A percentile compares a stretch with the other conserved stretches of the same genome.
Evolutionary conservation across 768 basidiomycete species (phyloP).

Genomic region (Coprinopsis strossmayeri): DNA sequence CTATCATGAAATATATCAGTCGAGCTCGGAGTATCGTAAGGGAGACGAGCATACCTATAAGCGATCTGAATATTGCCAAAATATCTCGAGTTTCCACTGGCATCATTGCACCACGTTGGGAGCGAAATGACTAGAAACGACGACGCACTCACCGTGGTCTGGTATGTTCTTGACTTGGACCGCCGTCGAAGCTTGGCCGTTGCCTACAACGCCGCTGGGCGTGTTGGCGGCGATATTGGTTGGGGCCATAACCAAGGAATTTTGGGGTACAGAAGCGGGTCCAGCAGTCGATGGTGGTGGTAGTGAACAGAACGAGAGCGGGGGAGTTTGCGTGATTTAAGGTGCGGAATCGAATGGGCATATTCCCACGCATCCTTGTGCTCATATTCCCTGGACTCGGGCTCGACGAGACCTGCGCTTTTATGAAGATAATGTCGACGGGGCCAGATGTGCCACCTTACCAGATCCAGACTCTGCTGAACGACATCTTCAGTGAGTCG

Average conservation of each 20-base stretch:
- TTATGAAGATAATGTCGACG: slow-evolving; percentile 12
- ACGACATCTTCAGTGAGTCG: slow-evolving; percentile 22
- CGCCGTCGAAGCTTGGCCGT: slow-evolving; percentile 13
- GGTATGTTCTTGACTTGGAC: slow-evolving; percentile 47
- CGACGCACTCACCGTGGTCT: slow-evolving; percentile 24
- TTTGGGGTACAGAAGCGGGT: not conserved
- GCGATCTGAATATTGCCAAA: slow-evolving; percentile 46
- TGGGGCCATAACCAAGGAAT: not conserved
- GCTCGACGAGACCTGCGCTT: not conserved
- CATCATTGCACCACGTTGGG: not conserved
- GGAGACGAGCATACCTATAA: slow-evolving; percentile 39
- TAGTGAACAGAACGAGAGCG: not conserved
- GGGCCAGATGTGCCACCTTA: slow-evolving; percentile 45
- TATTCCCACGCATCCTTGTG: not conserved
- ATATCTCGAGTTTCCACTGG: slow-evolving; percentile 35
- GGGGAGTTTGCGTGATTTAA: not conserved
- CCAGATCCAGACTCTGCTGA: slow-evolving; percentile 43
- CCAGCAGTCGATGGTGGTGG: not conserved
- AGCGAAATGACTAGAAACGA: not conserved
- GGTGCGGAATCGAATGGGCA: not conserved
- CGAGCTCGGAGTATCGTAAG: not conserved
- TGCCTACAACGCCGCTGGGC: no score
- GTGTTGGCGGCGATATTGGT: not conserved
- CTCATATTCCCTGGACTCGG: not conserved
- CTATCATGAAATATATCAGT: slow-evolving; percentile 21